A percentile compares a stretch with the other conserved stretches of the same genome.
Evolutionary conservation across 306 rosid genomes (phyloP).

Genomic region (Arachis hypogaea): DNA sequence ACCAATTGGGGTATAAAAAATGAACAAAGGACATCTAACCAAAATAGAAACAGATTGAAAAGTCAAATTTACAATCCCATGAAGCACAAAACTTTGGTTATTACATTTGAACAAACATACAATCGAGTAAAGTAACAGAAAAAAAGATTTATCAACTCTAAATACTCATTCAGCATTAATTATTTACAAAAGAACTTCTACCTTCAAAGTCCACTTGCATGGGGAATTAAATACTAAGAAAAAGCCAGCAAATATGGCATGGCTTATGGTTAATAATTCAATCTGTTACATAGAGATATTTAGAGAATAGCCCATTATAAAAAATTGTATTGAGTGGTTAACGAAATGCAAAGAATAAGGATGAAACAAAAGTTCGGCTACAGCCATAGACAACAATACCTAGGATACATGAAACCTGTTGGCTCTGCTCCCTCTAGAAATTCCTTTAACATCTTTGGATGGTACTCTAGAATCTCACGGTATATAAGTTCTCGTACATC

Average conservation of each 20-base stretch:
- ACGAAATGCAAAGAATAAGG: background rate
- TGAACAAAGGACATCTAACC: conserved; percentile 2
- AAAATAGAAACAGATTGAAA: conserved; percentile 18
- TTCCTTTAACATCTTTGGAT: conserved; percentile 97
- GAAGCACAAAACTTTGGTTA: conserved; percentile 11
- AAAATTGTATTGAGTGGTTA: background rate
- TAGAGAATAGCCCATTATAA: conserved; percentile 13
- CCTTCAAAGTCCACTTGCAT: background rate
- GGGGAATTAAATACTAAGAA: background rate
- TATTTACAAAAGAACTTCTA: background rate
- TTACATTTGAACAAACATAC: conserved; percentile 15
- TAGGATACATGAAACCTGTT: conserved; percentile 96
- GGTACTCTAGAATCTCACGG: conserved; percentile 91
- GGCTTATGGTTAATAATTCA: too few species aligned
- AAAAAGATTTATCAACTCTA: background rate
- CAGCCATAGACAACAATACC: conserved; percentile 53
- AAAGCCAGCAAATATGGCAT: background rate
- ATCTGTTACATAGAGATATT: conserved; percentile 13
- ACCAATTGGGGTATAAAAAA: conserved; percentile 21
- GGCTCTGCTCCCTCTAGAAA: conserved; percentile 94
- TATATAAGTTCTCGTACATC: conserved; percentile 98
- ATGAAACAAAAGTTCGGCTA: conserved; percentile 27
- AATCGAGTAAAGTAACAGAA: background rate
- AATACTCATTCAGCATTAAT: background rate
- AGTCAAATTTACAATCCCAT: conserved; percentile 28